A percentile compares a stretch with the other conserved stretches of the same genome.
Conservation (phyloP, 306 rosid species). For the Sicyos baderoa region DNA sequence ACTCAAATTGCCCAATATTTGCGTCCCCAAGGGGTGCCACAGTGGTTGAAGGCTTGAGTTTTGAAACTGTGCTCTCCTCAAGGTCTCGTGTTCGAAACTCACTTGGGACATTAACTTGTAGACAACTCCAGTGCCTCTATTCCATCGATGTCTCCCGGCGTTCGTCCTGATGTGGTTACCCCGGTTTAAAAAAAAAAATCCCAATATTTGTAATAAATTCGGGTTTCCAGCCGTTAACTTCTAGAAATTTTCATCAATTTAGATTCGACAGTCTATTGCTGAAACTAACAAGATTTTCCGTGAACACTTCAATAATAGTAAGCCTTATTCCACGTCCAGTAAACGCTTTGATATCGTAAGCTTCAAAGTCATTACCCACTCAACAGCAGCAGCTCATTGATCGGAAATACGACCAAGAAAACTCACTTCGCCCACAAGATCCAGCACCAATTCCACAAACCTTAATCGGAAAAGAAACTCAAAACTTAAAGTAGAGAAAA, state of each 20-base stretch:
- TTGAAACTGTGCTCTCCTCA: too few relatives aligned
- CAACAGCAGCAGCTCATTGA: conserved; percentile 1
- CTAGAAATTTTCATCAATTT: conserved; percentile 2
- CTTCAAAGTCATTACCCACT: not conserved
- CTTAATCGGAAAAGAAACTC: conserved; percentile 15
- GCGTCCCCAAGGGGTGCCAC: too few relatives aligned
- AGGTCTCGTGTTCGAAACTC: too few relatives aligned
- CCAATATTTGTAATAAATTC: too few relatives aligned
- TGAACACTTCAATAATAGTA: conserved; percentile 2
- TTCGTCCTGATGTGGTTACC: too few relatives aligned
- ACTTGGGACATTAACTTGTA: too few relatives aligned
- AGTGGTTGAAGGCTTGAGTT: not conserved
- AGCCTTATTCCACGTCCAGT: not conserved
- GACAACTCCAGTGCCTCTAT: too few relatives aligned
- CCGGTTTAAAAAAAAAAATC: too few relatives aligned
- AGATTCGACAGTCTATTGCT: not conserved
- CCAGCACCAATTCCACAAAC: conserved; percentile 24
- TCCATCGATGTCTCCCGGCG: too few relatives aligned
- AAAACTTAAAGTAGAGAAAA: conserved; percentile 4
- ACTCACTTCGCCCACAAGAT: conserved; percentile 11
- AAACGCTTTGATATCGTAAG: conserved; percentile 9
- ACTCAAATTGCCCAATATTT: not conserved
- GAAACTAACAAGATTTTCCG: not conserved
- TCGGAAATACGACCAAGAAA: conserved; percentile 9
- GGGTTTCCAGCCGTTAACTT: conserved; percentile 14